Evolutionary conservation across 2,329 filamentous ascomycete genomes (phyloP).

Genomic region (Neonectria ditissima): DNA sequence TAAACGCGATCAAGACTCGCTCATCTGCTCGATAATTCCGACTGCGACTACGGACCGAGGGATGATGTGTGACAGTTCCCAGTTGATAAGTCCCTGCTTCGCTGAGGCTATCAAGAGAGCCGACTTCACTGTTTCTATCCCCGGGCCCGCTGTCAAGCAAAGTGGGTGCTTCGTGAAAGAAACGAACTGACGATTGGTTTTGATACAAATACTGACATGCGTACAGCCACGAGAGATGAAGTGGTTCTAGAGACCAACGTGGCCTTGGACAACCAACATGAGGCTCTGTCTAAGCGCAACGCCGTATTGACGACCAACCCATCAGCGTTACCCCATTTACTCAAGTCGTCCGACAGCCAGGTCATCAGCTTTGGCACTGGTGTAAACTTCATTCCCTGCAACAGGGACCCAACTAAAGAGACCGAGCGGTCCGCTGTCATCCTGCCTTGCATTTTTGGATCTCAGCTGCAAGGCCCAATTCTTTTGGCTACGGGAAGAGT

Average conservation of each 20-base stretch:
- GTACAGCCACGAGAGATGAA: background rate
- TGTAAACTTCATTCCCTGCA: background rate
- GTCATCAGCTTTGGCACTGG: background rate
- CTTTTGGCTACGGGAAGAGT: slow-evolving; percentile 30
- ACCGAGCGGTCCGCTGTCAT: slow-evolving; percentile 20
- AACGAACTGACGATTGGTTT: background rate
- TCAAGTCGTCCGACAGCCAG: background rate
- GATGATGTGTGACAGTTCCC: slow-evolving; percentile 10
- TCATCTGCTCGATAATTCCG: slow-evolving; percentile 31
- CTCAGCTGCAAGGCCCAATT: slow-evolving; percentile 30
- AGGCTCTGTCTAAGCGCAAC: background rate
- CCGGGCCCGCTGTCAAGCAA: background rate
- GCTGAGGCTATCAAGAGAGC: slow-evolving; percentile 28
- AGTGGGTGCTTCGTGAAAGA: background rate
- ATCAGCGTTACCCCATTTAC: background rate
- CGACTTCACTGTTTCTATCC: slow-evolving; percentile 23
- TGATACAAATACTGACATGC: background rate
- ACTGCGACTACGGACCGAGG: slow-evolving; percentile 26
- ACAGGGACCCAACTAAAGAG: background rate
- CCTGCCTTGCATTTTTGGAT: slow-evolving; percentile 35
- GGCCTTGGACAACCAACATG: background rate
- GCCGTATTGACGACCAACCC: background rate
- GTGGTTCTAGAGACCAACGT: background rate
- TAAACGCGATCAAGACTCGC: slow-evolving; percentile 23
- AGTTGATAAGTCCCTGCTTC: slow-evolving; percentile 14